Conservation (phyloP, 768 basidiomycete species). For the Panaeolus cyanescens region DNA sequence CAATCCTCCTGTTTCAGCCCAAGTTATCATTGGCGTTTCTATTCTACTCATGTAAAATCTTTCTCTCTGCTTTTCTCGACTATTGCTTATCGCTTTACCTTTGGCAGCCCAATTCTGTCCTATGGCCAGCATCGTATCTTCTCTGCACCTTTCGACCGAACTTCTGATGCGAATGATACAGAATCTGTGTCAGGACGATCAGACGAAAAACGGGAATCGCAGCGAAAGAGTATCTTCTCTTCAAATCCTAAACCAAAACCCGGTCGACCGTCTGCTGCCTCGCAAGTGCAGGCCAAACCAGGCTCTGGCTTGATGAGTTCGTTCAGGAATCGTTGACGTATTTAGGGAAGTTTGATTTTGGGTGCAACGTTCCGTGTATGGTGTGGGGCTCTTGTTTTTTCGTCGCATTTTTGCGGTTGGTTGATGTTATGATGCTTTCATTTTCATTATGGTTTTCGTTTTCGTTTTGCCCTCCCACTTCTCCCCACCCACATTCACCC, state of each 20-base stretch:
- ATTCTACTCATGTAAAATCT: conserved; percentile 29
- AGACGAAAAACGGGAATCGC: not conserved
- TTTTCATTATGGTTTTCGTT: not conserved
- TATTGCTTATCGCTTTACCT: too few species aligned
- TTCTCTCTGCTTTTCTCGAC: not conserved
- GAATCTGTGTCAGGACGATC: not conserved
- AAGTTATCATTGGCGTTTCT: conserved; percentile 54
- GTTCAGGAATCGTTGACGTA: not conserved
- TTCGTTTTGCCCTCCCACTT: not conserved
- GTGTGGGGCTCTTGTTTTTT: not conserved
- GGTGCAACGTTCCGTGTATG: too few species aligned
- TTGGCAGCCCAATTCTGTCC: not conserved
- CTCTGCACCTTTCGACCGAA: not conserved
- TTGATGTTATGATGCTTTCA: not conserved
- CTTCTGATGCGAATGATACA: not conserved
- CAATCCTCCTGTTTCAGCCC: conserved; percentile 48
- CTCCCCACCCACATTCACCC: not conserved
- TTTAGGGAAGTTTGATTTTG: too few species aligned
- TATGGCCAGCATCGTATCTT: not conserved
- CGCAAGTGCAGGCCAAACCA: not conserved
- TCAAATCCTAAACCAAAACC: not conserved
- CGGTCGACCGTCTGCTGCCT: not conserved
- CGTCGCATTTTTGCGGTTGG: not conserved
- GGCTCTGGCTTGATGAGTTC: not conserved
- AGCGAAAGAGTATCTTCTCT: not conserved